phyloP scores from a whole-genome alignment of 306 rosid genomes.

The Coriaria nepalensis region DNA sequence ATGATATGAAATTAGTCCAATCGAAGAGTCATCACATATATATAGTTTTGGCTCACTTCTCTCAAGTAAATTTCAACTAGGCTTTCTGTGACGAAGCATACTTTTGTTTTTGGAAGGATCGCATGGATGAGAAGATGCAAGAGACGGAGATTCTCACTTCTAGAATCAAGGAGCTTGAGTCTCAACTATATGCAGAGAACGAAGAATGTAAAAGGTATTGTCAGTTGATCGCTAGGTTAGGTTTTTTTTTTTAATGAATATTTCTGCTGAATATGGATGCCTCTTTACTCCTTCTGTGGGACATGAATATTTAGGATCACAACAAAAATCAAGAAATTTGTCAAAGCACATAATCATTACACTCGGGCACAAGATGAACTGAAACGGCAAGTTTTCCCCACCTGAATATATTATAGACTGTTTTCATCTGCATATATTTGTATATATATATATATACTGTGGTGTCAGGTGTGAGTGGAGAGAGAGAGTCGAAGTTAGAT shows the following conservation, averaged over 20 bases:
- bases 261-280: background rate
- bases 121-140: constrained; percentile 59
- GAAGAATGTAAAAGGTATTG: constrained; percentile 66
- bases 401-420: background rate
- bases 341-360: constrained; percentile 42
- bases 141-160: constrained; percentile 78
- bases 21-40: no score
- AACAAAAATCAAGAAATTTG: constrained; percentile 66
- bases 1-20: no score
- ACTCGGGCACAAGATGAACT: constrained; percentile 65
- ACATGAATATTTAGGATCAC: constrained; percentile 44
- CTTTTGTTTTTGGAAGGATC: constrained; percentile 30
- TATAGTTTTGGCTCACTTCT: no score
- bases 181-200: constrained; percentile 55
- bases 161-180: constrained; percentile 77
- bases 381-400: constrained; percentile 38
- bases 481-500: background rate
- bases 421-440: background rate
- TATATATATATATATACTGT: background rate
- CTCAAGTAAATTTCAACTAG: no score
- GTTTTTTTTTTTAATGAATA: constrained; percentile 1
- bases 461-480: no score
- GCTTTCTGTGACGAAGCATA: no score
- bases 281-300: constrained; percentile 12
- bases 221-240: background rate